Base-by-base conservation (phyloP, 1,284 basidiomycete genomes). In the Vanrija humicola region DNA sequence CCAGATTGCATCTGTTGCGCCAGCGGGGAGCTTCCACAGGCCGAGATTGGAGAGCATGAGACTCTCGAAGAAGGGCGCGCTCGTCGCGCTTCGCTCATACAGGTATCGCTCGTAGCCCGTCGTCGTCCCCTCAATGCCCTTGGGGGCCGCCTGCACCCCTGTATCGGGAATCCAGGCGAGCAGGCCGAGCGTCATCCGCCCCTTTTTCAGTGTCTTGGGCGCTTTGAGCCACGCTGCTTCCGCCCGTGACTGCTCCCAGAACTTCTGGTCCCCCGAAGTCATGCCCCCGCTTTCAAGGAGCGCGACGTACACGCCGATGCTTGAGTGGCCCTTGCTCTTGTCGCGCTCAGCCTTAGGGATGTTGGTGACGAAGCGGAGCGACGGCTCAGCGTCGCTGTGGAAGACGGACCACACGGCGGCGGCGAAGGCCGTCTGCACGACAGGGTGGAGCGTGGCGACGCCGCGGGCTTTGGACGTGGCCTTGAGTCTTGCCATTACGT, bases 91-190 rank as follows among this genome's bases (percentile, higher is more conserved):
- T 15, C 65, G 59, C 10, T 56, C 52, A 16, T 55, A 29, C 39
- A 70, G 66, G 53, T 64, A 69, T n/a, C 66, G 52, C 55, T 74
- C 70, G 70, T 70, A 75, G 9, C 64, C 67, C 5, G 72, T 75
- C 5, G 68, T 64, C 3, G 54, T 53, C 10, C 34, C 34, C 34
- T 34, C 12, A 5, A 34, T 12, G 34, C 34, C 34, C 5, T 23
- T 49, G 2, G 61, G 54, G 10, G 29, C 12, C 4, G 50, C 15
- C 26, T 54, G 38, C 26, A 53, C 29, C 42, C 23, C 19, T 6
- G 48, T 53, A 40, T 74, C 67, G 6, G 71, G 72, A 14, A 75
- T 51, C 45, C 68, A 65, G 3, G 55, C 50, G 8, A 75, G 60
- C 48, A 68, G 63, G 2, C 70, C 69, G 43, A 72, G 62, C 1